A percentile compares a stretch with the other conserved stretches of the same genome.
These are phyloP conservation scores for Chaetomium tenue DNA, from an alignment of 495 filamentous ascomycete genomes.

Conservation along the genomic window DNA sequence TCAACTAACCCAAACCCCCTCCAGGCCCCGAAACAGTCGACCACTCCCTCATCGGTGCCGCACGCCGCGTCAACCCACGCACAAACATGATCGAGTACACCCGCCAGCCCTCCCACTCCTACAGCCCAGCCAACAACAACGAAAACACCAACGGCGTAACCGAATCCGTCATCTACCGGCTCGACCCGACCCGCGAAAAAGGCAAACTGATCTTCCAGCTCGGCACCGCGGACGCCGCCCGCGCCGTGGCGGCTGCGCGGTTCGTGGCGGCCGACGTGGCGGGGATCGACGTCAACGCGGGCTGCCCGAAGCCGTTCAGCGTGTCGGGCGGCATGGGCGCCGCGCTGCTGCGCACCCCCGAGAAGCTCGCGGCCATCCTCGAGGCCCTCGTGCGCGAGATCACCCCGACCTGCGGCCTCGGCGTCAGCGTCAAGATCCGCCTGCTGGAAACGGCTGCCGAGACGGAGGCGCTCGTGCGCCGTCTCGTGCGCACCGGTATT, in stretches of 20 bases:
- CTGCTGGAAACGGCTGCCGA: conserved; percentile 70
- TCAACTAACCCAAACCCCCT: conserved; percentile 12
- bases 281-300: conserved; percentile 95
- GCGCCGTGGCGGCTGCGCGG: conserved; percentile 78
- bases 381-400: conserved; percentile 77
- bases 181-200: conserved; percentile 72
- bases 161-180: conserved; percentile 77
- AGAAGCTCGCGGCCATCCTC: conserved; percentile 77
- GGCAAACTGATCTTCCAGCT: conserved; percentile 82
- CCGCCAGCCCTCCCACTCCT: conserved; percentile 66
- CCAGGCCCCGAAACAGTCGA: conserved; percentile 90
- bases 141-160: conserved; percentile 31
- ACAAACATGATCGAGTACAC: conserved; percentile 81
- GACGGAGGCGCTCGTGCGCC: conserved; percentile 71
- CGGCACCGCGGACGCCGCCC: conserved; percentile 75
- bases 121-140: conserved; percentile 41
- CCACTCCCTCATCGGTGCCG: conserved; percentile 80
- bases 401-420: conserved; percentile 70
- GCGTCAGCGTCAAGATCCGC: conserved; percentile 93
- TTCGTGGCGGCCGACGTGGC: conserved; percentile 82
- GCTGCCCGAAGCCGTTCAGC: conserved; percentile 94
- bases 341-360: conserved; percentile 77
- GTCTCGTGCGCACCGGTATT: conserved; percentile 80
- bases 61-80: conserved; percentile 67
- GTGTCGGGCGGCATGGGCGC: conserved; percentile 93